Evolutionary conservation across 108 stramenopile species (phyloP).

Genomic region (Skeletonema marinoi): DNA sequence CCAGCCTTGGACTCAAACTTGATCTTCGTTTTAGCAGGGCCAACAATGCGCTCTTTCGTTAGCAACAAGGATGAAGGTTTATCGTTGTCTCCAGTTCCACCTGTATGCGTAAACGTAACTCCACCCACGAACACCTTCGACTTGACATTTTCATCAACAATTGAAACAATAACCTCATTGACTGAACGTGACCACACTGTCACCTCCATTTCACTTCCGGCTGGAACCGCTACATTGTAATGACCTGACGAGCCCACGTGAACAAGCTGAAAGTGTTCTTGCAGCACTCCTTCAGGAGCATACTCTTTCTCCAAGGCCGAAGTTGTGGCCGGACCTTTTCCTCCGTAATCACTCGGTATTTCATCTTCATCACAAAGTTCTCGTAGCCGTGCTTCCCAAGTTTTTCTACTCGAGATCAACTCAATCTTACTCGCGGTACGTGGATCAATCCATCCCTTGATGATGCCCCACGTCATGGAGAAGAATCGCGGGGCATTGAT

Average conservation of each 20-base stretch:
- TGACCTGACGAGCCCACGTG: conserved; percentile 64
- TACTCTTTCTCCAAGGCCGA: conserved; percentile 55
- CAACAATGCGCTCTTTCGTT: conserved; percentile 59
- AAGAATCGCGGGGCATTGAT: conserved; percentile 89
- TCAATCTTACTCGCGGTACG: conserved; percentile 84
- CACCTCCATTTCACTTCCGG: conserved; percentile 64
- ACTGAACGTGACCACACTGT: conserved; percentile 66
- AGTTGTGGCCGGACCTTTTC: conserved; percentile 63
- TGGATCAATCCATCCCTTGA: conserved; percentile 87
- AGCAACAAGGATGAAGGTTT: conserved; percentile 50
- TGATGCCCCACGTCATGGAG: conserved; percentile 76
- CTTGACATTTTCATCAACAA: conserved; percentile 62
- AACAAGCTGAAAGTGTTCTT: conserved; percentile 61
- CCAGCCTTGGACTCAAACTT: conserved; percentile 68
- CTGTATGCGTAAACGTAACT: conserved; percentile 33
- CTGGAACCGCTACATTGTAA: conserved; percentile 49
- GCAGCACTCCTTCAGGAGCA: conserved; percentile 59
- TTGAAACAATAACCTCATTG: conserved; percentile 66
- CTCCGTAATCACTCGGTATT: conserved; percentile 84
- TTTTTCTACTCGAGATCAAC: conserved; percentile 64
- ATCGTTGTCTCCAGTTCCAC: conserved; percentile 53
- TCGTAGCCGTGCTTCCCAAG: conserved; percentile 65
- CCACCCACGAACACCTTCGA: conserved; percentile 19
- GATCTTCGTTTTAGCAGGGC: conserved; percentile 64
- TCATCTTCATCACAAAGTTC: conserved; percentile 74